phyloP scores from a whole-genome alignment of 345 rosid genomes.

The Citrus sp. region DNA sequence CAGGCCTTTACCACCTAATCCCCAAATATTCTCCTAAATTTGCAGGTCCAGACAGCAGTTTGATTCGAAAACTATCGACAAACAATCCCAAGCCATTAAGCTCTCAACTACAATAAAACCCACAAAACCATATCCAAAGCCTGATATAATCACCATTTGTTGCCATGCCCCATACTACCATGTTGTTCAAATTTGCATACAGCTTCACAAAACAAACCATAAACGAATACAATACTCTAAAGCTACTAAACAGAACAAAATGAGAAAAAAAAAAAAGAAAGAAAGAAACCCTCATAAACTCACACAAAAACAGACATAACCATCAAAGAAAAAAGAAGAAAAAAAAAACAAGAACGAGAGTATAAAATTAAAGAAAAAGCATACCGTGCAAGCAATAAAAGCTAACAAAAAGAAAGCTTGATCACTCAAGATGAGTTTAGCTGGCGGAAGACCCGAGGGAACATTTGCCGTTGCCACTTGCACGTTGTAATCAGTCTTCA shows the following conservation, averaged over 20 bases:
- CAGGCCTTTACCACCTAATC: neutral
- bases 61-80: neutral
- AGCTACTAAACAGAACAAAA: neutral
- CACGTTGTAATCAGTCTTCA: constrained; percentile 36
- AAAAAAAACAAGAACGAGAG: neutral
- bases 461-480: constrained; percentile 47
- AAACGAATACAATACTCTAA: neutral
- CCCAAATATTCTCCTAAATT: neutral
- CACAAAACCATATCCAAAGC: constrained; percentile 1
- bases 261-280: neutral
- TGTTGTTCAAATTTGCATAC: neutral
- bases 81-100: neutral
- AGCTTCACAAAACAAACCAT: neutral
- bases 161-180: neutral
- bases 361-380: constrained; percentile 1
- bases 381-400: constrained; percentile 85
- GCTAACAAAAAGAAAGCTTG: constrained; percentile 74
- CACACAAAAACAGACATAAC: neutral
- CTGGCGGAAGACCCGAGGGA: constrained; percentile 39
- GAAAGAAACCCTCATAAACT: neutral
- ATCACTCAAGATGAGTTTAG: constrained; percentile 53
- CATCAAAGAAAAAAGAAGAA: neutral
- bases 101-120: neutral
- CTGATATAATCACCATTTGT: neutral
- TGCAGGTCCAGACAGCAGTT: neutral